Percentiles rank a stretch among this genome's conserved stretches.
These are phyloP conservation scores for Fomitiporia mediterranea DNA, from an alignment of 1,284 basidiomycete genomes.

Conservation along the genomic window DNA sequence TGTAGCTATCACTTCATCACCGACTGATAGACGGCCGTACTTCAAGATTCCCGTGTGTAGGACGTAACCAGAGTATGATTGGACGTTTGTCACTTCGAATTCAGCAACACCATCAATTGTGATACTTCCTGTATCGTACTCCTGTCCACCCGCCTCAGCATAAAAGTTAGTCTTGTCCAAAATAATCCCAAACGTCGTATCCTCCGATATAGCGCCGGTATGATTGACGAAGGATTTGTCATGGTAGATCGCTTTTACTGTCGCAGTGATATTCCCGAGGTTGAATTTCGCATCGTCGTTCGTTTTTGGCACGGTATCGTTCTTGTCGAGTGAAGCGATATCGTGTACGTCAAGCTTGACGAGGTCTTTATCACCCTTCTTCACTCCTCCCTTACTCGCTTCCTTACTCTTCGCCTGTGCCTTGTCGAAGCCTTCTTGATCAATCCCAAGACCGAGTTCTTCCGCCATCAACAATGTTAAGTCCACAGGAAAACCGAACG, in stretches of 20 bases:
- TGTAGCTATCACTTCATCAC: conserved; percentile 65
- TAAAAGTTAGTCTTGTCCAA: conserved; percentile 98
- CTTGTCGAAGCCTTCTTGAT: conserved; percentile 86
- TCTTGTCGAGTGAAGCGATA: conserved; percentile 82
- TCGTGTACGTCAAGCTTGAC: conserved; percentile 97
- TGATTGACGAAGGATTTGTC: conserved; percentile 72
- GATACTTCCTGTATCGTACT: conserved; percentile 93
- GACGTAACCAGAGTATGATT: conserved; percentile 82
- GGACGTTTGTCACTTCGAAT: conserved; percentile 92
- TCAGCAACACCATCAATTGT: conserved; percentile 89
- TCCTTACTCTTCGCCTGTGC: conserved; percentile 89
- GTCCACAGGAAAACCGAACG: conserved; percentile 97
- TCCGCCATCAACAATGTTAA: conserved; percentile 97
- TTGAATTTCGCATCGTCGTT: conserved; percentile 90
- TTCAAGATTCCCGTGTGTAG: conserved; percentile 88
- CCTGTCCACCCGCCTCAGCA: conserved; percentile 96
- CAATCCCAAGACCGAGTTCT: conserved; percentile 82
- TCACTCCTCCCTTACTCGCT: conserved; percentile 78
- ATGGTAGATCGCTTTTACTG: conserved; percentile 84
- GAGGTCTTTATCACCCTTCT: conserved; percentile 63
- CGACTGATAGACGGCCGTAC: conserved; percentile 64
- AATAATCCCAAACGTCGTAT: conserved; percentile 77
- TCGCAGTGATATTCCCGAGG: conserved; percentile 71
- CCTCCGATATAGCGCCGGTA: conserved; percentile 60
- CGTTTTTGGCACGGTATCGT: conserved; percentile 83